phyloP scores from a whole-genome alignment of 352 stramenopile species.

The Thalassiosira mediterranea region DNA sequence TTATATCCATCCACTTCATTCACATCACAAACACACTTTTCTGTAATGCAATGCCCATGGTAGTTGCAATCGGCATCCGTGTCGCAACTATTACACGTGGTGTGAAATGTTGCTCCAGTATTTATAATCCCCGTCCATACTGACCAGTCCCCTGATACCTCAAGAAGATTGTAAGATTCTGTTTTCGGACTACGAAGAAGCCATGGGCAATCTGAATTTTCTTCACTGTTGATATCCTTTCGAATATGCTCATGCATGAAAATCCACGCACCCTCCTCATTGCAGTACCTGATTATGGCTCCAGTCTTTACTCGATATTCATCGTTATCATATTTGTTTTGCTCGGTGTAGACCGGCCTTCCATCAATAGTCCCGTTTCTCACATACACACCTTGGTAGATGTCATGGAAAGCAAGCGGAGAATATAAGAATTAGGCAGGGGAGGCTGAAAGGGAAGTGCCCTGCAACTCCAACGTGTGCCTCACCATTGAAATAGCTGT shows the following conservation, averaged over 20 bases:
- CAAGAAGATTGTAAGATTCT: constrained; percentile 17
- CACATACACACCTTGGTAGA: constrained; percentile 10
- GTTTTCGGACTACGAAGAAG: constrained; percentile 4
- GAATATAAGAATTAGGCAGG: too few relatives aligned
- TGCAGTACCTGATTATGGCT: constrained; percentile 33
- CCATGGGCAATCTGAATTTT: background rate
- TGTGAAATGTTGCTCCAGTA: constrained; percentile 2
- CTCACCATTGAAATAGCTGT: constrained; percentile 45
- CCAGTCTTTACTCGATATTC: constrained; percentile 2
- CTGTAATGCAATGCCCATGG: constrained; percentile 17
- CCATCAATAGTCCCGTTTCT: constrained; percentile 10
- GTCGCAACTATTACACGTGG: constrained; percentile 23
- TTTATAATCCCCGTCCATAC: constrained; percentile 32
- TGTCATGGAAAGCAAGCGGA: too few relatives aligned
- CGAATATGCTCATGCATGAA: constrained; percentile 23
- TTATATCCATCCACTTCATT: background rate
- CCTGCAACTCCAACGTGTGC: too few relatives aligned
- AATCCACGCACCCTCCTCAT: constrained; percentile 17
- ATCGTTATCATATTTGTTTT: constrained; percentile 9
- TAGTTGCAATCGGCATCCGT: constrained; percentile 27
- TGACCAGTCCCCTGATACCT: constrained; percentile 22
- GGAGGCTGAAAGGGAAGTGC: too few relatives aligned
- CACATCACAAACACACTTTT: constrained; percentile 11
- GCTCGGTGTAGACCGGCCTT: constrained; percentile 18
- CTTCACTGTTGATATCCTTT: constrained; percentile 10